A percentile compares a stretch with the other conserved stretches of the same genome.
phyloP scores from a whole-genome alignment of 75 land plant genomes.

The Pseudotsuga menziesii region DNA sequence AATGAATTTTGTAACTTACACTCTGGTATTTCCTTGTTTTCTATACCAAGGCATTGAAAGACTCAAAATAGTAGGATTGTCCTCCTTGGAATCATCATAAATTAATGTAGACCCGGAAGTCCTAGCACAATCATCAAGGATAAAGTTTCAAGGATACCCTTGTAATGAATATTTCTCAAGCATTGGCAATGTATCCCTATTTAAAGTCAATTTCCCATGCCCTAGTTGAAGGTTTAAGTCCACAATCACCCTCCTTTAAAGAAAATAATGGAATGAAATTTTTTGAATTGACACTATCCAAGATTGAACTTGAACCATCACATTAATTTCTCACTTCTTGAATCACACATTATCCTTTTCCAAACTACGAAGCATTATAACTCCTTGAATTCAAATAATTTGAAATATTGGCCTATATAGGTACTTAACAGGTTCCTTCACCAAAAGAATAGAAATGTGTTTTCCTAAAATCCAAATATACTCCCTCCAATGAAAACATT shows the following conservation, averaged over 20 bases:
- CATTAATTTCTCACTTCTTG: background rate
- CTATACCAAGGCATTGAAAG: constrained; percentile 29
- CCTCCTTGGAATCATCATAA: constrained; percentile 8
- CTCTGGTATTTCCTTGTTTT: constrained; percentile 27
- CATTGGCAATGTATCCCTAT: background rate
- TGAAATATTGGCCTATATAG: constrained; percentile 2
- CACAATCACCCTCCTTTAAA: background rate
- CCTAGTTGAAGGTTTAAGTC: constrained; percentile 4
- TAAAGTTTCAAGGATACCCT: background rate
- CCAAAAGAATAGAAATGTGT: no score
- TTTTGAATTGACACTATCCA: background rate
- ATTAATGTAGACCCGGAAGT: background rate
- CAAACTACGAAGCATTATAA: background rate
- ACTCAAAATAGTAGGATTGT: constrained; percentile 7
- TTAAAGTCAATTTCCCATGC: background rate
- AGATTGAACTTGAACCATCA: background rate
- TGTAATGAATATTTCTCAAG: constrained; percentile 8
- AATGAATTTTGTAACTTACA: constrained; percentile 13
- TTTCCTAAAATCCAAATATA: no score
- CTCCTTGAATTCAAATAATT: background rate
- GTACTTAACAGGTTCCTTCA: background rate
- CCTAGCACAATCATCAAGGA: background rate
- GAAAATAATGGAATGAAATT: constrained; percentile 5
- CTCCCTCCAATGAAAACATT: no score
- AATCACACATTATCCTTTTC: background rate